Evolutionary conservation across 129 eudicot genomes (phyloP).

Genomic region (Heracleum sosnowskyi): DNA sequence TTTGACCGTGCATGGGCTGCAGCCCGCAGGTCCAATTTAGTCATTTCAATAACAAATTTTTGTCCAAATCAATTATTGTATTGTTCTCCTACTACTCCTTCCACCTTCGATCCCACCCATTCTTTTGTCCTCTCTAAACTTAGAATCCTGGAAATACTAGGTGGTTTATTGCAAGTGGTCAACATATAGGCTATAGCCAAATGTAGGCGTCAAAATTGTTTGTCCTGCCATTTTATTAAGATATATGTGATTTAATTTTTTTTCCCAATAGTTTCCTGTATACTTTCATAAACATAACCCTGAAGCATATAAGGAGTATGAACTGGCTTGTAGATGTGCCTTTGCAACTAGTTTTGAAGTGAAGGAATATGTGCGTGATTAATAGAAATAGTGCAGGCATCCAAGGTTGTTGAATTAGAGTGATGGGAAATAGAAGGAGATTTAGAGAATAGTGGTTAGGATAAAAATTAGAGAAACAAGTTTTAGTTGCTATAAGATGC

Average conservation of each 20-base stretch:
- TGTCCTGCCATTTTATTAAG: not conserved
- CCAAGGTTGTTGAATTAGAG: not conserved
- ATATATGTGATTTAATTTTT: not conserved
- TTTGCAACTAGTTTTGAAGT: not conserved
- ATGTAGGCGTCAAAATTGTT: not conserved
- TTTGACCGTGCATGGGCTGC: not conserved
- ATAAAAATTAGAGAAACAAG: not conserved
- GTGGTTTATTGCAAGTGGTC: not conserved
- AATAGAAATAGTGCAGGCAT: not conserved
- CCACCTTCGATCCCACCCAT: not conserved
- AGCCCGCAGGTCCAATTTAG: not conserved
- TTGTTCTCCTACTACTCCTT: not conserved
- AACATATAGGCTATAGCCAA: not conserved
- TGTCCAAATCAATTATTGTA: not conserved
- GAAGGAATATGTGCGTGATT: not conserved
- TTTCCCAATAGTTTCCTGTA: not conserved
- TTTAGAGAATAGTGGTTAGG: not conserved
- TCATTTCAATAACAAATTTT: too few relatives aligned
- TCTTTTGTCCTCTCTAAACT: not conserved
- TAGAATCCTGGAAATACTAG: not conserved
- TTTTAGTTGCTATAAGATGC: not conserved
- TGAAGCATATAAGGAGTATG: not conserved
- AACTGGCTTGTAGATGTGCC: not conserved
- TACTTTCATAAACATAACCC: not conserved
- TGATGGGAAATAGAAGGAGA: not conserved